These are phyloP conservation scores for Chrysanthemum makinoi DNA, from an alignment of 129 eudicot genomes.

Conservation along the genomic window DNA sequence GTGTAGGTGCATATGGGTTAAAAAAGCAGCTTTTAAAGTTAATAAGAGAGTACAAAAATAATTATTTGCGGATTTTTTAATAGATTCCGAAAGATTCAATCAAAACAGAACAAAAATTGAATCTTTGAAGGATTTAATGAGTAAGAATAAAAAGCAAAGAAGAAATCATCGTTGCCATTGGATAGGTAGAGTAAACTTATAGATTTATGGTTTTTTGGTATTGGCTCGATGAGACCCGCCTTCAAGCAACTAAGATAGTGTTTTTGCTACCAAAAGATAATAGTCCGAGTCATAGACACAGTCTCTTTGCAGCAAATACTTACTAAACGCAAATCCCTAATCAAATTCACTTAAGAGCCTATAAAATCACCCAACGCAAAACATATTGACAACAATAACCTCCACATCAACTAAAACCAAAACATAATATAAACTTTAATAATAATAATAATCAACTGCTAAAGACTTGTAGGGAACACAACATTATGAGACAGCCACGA, in stretches of 20 bases:
- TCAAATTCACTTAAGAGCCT: background rate
- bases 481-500: background rate
- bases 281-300: too few species aligned
- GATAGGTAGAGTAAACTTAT: background rate
- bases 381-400: background rate
- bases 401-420: background rate
- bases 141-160: slow-evolving; percentile 1
- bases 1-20: slow-evolving; percentile 17
- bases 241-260: background rate
- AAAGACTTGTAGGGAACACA: background rate
- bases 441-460: background rate
- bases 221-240: background rate
- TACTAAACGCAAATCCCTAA: too few species aligned
- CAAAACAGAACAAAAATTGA: background rate
- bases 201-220: background rate
- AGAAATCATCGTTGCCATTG: background rate
- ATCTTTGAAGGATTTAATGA: background rate
- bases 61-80: too few species aligned
- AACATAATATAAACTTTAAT: background rate
- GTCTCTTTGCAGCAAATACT: too few species aligned
- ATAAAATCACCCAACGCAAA: background rate
- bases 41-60: too few species aligned
- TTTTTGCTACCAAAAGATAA: too few species aligned
- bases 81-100: background rate
- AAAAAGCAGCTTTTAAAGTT: background rate